Base-by-base conservation (phyloP, 2,329 filamentous ascomycete species). In the Podosphaera aphanis region DNA sequence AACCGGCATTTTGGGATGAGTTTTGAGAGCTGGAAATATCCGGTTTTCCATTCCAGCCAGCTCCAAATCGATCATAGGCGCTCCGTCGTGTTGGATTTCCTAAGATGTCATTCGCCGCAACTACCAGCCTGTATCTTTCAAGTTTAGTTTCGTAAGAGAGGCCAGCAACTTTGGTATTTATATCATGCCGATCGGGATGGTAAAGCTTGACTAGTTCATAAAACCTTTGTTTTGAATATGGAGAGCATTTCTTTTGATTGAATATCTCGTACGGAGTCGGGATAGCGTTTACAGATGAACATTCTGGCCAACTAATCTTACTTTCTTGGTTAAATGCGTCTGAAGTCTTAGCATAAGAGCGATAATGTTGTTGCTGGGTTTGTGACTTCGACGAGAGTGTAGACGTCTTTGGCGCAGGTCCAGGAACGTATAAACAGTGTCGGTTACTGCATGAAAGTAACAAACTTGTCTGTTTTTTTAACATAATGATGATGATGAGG, bases 131-230 rank as follows among this genome's bases (percentile, higher is more conserved):
- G 62, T 95, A 98, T 43, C 90, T 80, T 58, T 94, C 83, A n/a
- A 90, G 67, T 49, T 79, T 78, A 25, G 73, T 69, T 21, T 72
- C 62, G 18, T 71, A 68, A 0, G 82, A 66, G 11, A 81, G 59
- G 6, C 61, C 60, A 49, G 63, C 62, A 52, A 61, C 60, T 19
- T 62, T 51, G 15, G 59, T 60, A 35, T 56, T 52, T 36, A 60
- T 58, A 47, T 57, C 59, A 50, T 61, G 66, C 48, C 72, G 73
- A 61, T 98, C 90, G 0, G 90, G 90, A 58, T 98, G 90, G 64
- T 98, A 98, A 41, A 92, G 68, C 65, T 95, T 98, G 48, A 93
- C 90, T 45, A 98, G 73, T 57, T 88, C 73, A 62, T 92, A 90
- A 68, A 85, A 98, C 49, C 75, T 75, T 38, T 69, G 64, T 62